A percentile compares a stretch with the other conserved stretches of the same genome.
Conservation (phyloP, 768 basidiomycete genomes). For the Rhodotorula paludigena region DNA sequence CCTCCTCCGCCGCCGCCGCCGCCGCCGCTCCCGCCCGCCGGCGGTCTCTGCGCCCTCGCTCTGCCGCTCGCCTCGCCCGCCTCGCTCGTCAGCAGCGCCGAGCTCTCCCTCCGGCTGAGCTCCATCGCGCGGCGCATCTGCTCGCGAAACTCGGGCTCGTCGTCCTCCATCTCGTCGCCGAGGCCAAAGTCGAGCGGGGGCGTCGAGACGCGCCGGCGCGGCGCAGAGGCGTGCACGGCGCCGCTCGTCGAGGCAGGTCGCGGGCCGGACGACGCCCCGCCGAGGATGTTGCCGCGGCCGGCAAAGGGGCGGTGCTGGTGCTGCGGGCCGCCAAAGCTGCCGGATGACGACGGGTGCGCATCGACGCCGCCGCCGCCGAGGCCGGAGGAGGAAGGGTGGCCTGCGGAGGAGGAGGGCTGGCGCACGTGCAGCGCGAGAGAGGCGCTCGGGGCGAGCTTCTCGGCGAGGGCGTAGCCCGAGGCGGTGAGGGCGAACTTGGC, state of each 20-base stretch:
- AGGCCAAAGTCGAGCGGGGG: background rate
- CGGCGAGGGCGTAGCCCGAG: constrained; percentile 26
- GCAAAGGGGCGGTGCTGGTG: background rate
- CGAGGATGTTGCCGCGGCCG: background rate
- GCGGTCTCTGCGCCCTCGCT: no score
- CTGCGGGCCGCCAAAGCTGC: no score
- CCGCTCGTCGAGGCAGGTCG: background rate
- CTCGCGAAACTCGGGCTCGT: background rate
- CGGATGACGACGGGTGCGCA: background rate
- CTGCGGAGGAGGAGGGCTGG: background rate
- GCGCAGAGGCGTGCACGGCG: background rate
- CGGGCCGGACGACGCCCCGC: background rate
- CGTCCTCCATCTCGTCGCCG: background rate
- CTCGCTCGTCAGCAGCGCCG: background rate
- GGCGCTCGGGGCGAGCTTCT: constrained; percentile 15
- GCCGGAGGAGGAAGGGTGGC: constrained; percentile 11
- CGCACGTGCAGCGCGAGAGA: constrained; percentile 3
- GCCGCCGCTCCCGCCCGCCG: no score
- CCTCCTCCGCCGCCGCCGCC: background rate
- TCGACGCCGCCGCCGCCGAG: background rate
- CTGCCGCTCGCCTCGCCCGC: no score
- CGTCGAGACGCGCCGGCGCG: background rate
- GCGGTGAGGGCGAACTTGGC: constrained; percentile 13
- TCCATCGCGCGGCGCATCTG: constrained; percentile 1
- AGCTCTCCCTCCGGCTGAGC: background rate